Evolutionary conservation across 192 early-diverging fungal genomes (phyloP).

Genomic region (Gamsiella multidivaricata): DNA sequence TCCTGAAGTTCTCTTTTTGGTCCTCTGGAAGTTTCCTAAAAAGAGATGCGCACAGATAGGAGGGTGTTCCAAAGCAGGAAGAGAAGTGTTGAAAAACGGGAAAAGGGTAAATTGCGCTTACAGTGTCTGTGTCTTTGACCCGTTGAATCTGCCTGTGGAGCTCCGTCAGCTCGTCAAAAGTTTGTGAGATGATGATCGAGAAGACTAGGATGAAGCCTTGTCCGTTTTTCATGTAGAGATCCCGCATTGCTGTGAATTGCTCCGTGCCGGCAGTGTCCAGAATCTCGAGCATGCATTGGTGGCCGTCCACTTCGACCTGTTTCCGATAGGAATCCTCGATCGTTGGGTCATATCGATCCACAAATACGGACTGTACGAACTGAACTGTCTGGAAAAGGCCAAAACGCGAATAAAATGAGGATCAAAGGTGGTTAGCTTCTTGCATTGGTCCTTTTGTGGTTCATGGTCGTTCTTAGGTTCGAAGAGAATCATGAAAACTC

Average conservation of each 20-base stretch:
- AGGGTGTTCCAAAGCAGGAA: not conserved
- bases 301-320: conserved; percentile 84
- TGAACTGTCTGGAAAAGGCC: conserved; percentile 72
- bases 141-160: conserved; percentile 79
- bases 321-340: conserved; percentile 94
- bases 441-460: too few species aligned
- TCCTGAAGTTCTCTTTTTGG: conserved; percentile 1
- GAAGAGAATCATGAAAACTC: too few species aligned
- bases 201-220: conserved; percentile 92
- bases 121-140: conserved; percentile 81
- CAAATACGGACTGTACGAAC: conserved; percentile 93
- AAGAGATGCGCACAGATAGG: not conserved
- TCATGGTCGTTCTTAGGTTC: too few species aligned
- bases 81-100: not conserved
- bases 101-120: conserved; percentile 39
- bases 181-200: conserved; percentile 76
- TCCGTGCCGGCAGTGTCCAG: conserved; percentile 90
- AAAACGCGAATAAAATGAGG: not conserved
- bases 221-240: conserved; percentile 92
- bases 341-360: conserved; percentile 95
- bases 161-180: conserved; percentile 82
- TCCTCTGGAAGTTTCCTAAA: not conserved
- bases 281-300: conserved; percentile 86
- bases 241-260: conserved; percentile 75
- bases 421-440: not conserved